phyloP scores from a whole-genome alignment of 441 rosid species.

The Corymbia citriodora region DNA sequence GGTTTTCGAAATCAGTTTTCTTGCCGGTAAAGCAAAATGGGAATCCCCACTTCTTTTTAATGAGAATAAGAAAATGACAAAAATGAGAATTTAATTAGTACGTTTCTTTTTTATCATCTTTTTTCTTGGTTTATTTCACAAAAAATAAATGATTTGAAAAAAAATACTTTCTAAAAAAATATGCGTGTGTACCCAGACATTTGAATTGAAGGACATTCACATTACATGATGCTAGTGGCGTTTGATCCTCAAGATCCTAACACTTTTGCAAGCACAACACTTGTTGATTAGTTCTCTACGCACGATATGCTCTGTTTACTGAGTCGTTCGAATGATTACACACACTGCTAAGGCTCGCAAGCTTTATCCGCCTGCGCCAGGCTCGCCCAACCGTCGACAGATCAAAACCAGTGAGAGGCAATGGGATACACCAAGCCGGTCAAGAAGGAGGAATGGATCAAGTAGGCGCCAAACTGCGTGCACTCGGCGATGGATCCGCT shows the following conservation, averaged over 20 bases:
- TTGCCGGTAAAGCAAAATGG: neutral
- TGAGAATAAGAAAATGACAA: neutral
- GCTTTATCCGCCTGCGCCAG: neutral
- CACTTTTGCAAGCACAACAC: constrained; percentile 6
- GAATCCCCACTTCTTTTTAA: neutral
- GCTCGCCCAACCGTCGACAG: too few relatives aligned
- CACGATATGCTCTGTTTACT: neutral
- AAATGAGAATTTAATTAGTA: too few relatives aligned
- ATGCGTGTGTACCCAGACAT: neutral
- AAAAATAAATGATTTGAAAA: too few relatives aligned
- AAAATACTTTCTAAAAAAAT: too few relatives aligned
- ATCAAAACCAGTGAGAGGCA: too few relatives aligned
- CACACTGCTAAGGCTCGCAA: neutral
- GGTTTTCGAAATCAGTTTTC: neutral
- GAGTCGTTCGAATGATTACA: neutral
- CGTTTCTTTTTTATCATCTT: too few relatives aligned
- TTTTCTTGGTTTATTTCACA: too few relatives aligned
- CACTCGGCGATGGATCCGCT: too few relatives aligned
- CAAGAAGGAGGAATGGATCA: too few relatives aligned
- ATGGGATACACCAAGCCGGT: too few relatives aligned
- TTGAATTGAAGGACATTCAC: constrained; percentile 5
- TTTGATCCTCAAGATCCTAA: neutral
- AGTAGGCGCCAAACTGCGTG: too few relatives aligned
- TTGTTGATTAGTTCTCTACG: neutral
- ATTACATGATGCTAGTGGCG: constrained; percentile 8